Evolutionary conservation across 2,329 filamentous ascomycete species (phyloP).

Genomic region (Pyrenophora seminiperda): DNA sequence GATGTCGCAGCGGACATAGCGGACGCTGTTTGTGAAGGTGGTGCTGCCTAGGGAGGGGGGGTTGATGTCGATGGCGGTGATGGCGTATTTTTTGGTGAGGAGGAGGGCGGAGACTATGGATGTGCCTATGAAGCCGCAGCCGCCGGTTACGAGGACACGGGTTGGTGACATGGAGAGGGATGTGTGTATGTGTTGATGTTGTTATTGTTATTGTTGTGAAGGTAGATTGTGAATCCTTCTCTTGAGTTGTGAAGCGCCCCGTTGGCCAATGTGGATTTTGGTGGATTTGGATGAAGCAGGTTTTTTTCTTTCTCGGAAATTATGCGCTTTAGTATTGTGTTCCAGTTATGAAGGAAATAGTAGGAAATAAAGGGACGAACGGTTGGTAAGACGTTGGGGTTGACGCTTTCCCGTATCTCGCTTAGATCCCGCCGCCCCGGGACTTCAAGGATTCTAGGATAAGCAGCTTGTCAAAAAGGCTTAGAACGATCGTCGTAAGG

Average conservation of each 20-base stretch:
- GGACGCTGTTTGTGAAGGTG: slow-evolving; percentile 32
- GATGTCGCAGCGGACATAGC: slow-evolving; percentile 50
- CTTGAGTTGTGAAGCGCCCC: too few species aligned
- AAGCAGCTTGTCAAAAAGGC: background rate
- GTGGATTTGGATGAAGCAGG: too few species aligned
- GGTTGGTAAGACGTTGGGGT: background rate
- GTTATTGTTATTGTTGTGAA: background rate
- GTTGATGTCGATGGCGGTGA: slow-evolving; percentile 51
- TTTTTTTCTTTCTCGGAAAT: too few species aligned
- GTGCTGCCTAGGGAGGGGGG: slow-evolving; percentile 39
- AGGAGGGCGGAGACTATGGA: slow-evolving; percentile 50
- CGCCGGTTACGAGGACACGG: slow-evolving; percentile 54
- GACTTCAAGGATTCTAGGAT: background rate
- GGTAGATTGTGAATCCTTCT: too few species aligned
- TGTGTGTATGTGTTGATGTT: background rate
- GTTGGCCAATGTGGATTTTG: too few species aligned
- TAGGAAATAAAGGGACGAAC: too few species aligned
- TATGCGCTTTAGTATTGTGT: too few species aligned
- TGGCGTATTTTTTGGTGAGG: slow-evolving; percentile 42
- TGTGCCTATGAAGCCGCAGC: slow-evolving; percentile 54
- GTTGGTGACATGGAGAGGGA: slow-evolving; percentile 30
- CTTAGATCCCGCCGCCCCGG: background rate
- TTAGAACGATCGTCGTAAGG: background rate
- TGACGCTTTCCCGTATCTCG: background rate
- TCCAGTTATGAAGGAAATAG: too few species aligned